phyloP scores from a whole-genome alignment of 1,284 basidiomycete genomes.

The Tilletia horrida region DNA sequence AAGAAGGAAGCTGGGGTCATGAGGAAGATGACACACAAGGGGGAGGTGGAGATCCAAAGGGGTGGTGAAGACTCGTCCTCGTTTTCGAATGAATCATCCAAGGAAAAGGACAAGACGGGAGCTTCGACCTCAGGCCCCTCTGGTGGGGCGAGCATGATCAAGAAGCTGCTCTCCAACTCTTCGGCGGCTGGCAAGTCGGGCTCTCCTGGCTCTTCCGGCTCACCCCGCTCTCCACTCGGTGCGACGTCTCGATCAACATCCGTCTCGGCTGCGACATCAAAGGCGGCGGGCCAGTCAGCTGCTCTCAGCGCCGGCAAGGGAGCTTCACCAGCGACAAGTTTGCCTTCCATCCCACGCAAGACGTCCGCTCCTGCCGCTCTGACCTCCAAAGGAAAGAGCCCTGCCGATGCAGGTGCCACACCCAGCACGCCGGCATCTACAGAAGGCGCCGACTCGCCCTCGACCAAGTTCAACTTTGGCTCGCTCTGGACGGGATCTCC shows the following conservation, averaged over 20 bases:
- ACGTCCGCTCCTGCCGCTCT: background rate
- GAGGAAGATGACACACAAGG: slow-evolving; percentile 55
- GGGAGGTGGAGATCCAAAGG: slow-evolving; percentile 52
- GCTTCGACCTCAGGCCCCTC: too few species aligned
- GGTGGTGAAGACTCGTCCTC: slow-evolving; percentile 15
- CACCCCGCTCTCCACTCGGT: too few species aligned
- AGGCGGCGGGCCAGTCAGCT: background rate
- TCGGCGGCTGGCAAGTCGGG: too few species aligned
- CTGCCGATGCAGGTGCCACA: background rate
- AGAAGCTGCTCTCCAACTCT: too few species aligned
- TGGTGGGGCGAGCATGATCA: too few species aligned
- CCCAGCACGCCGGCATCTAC: background rate
- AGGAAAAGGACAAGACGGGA: too few species aligned
- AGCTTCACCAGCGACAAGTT: background rate
- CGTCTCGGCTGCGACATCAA: background rate
- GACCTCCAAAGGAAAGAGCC: background rate
- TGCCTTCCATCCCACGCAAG: background rate
- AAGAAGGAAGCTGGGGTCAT: slow-evolving; percentile 38
- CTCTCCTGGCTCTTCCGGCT: too few species aligned
- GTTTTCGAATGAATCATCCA: background rate
- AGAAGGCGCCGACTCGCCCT: background rate
- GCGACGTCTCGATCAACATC: too few species aligned
- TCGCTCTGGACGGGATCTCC: slow-evolving; percentile 15
- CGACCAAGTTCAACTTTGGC: slow-evolving; percentile 13
- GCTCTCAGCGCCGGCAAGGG: background rate